phyloP scores from a whole-genome alignment of 306 rosid genomes.

The Malus sylvestris region DNA sequence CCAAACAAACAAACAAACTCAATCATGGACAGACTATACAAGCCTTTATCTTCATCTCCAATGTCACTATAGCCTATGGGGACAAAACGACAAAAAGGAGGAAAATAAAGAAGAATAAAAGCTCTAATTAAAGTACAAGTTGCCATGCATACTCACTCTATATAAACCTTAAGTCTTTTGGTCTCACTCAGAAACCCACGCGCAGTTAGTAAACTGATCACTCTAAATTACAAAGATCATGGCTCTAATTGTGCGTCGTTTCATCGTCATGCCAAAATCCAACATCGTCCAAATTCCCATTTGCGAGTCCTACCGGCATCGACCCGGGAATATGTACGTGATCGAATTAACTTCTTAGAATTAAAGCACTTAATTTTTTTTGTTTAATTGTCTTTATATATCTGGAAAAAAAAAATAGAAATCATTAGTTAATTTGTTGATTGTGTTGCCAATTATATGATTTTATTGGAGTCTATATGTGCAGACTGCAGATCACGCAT shows the following conservation, averaged over 20 bases:
- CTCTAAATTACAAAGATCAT: neutral
- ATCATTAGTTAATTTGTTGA: neutral
- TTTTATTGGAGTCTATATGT: neutral
- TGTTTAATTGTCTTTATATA: neutral
- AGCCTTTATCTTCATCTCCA: neutral
- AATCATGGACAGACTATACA: neutral
- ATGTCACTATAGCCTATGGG: neutral
- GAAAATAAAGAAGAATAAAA: neutral
- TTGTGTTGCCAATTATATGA: neutral
- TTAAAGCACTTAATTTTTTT: neutral
- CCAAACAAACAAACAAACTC: neutral
- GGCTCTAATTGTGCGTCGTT: neutral
- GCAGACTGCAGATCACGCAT: neutral
- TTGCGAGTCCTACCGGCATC: neutral
- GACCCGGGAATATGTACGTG: neutral
- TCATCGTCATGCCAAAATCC: neutral
- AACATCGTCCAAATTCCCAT: neutral
- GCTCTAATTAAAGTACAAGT: neutral
- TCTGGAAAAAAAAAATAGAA: neutral
- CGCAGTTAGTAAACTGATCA: neutral
- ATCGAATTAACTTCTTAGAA: neutral
- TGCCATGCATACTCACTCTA: neutral
- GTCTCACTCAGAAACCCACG: neutral
- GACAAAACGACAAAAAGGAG: neutral
- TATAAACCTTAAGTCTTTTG: neutral